Conservation (phyloP, 495 filamentous ascomycete species). For the Neurospora sp. region DNA sequence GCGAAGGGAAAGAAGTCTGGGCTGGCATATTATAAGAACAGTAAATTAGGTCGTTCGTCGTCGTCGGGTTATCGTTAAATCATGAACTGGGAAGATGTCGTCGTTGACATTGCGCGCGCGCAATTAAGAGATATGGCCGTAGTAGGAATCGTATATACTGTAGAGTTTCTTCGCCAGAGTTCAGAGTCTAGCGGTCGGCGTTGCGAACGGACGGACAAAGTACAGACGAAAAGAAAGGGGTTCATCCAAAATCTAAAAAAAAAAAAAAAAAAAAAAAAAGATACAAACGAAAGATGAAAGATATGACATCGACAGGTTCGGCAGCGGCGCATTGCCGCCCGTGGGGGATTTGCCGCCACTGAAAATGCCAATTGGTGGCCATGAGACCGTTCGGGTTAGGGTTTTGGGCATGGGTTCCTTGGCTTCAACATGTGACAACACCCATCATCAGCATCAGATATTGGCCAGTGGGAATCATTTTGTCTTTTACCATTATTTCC, state of each 20-base stretch:
- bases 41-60: neutral
- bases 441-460: neutral
- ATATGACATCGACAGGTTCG: neutral
- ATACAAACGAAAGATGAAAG: neutral
- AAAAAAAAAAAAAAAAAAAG: neutral
- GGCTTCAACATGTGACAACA: neutral
- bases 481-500: neutral
- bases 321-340: neutral
- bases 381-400: neutral
- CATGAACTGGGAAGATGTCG: neutral
- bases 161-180: neutral
- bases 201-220: neutral
- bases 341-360: neutral
- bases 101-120: neutral
- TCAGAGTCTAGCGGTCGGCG: neutral
- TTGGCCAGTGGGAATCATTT: neutral
- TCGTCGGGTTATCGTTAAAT: neutral
- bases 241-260: neutral
- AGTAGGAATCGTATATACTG: neutral
- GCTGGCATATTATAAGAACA: neutral
- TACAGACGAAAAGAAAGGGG: neutral
- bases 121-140: neutral
- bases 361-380: neutral
- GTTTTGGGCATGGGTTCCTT: neutral
- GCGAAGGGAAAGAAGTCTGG: neutral